Conservation (phyloP, 2,329 filamentous ascomycete species). For the Kalmusia sp. region DNA sequence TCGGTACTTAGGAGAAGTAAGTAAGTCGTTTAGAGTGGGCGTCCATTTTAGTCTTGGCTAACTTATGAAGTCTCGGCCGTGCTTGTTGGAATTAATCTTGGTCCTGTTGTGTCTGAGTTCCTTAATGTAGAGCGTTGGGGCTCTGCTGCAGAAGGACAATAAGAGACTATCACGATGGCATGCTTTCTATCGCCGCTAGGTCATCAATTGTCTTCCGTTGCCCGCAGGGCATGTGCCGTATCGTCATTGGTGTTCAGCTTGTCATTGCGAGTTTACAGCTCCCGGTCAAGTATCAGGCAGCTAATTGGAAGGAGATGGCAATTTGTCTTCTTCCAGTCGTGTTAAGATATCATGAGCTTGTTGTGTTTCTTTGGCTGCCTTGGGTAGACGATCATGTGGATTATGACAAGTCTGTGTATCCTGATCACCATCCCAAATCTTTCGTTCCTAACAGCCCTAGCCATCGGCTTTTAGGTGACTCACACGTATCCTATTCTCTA, state of each 20-base stretch:
- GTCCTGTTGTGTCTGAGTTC: slow-evolving; percentile 62
- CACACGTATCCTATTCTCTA: slow-evolving; percentile 69
- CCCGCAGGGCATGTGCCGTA: slow-evolving; percentile 57
- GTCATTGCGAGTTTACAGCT: slow-evolving; percentile 69
- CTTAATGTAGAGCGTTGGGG: slow-evolving; percentile 54
- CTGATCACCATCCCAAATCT: slow-evolving; percentile 63
- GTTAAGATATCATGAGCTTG: slow-evolving; percentile 29
- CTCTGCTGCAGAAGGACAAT: slow-evolving; percentile 38
- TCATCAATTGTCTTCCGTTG: neutral
- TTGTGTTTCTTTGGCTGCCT: neutral
- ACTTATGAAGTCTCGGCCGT: slow-evolving; percentile 49
- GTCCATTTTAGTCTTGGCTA: neutral
- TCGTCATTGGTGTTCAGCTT: slow-evolving; percentile 69
- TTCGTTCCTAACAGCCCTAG: slow-evolving; percentile 57
- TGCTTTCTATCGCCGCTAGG: slow-evolving; percentile 1
- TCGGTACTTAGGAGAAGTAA: slow-evolving; percentile 64
- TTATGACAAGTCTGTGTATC: slow-evolving; percentile 64
- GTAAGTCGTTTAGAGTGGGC: slow-evolving; percentile 20
- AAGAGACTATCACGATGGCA: slow-evolving; percentile 52
- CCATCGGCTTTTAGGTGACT: slow-evolving; percentile 67
- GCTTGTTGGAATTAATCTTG: slow-evolving; percentile 60
- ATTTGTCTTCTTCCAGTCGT: slow-evolving; percentile 66
- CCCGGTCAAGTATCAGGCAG: slow-evolving; percentile 61
- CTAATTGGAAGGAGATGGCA: slow-evolving; percentile 60
- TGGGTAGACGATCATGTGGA: slow-evolving; percentile 62